Evolutionary conservation across 495 filamentous ascomycete genomes (phyloP).

Genomic region (Penicillium arizonense): DNA sequence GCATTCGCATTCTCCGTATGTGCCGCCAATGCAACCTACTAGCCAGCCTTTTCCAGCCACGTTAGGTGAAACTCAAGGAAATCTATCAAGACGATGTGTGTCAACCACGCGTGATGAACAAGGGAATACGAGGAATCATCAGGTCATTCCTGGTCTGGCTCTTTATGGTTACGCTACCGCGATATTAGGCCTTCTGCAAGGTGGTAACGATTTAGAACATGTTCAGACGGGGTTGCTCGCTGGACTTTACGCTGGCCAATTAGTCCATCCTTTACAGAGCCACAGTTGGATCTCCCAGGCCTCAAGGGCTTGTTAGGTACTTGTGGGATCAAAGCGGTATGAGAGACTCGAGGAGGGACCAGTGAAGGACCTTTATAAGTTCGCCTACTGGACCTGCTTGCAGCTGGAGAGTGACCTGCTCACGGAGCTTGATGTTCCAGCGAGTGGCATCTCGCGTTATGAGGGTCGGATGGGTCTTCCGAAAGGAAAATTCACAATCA

Average conservation of each 20-base stretch:
- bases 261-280: slow-evolving; percentile 85
- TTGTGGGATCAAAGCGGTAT: slow-evolving; percentile 62
- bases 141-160: slow-evolving; percentile 37
- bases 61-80: slow-evolving; percentile 8
- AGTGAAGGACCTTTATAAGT: slow-evolving; percentile 56
- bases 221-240: slow-evolving; percentile 86
- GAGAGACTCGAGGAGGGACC: slow-evolving; percentile 24
- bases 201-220: slow-evolving; percentile 73
- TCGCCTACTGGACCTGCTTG: no score
- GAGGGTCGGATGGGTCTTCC: slow-evolving; percentile 71
- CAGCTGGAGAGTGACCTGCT: no score
- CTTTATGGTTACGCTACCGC: slow-evolving; percentile 80
- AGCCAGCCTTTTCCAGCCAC: slow-evolving; percentile 21
- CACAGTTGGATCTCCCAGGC: slow-evolving; percentile 84
- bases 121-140: slow-evolving; percentile 60
- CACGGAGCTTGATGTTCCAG: no score
- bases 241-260: slow-evolving; percentile 82
- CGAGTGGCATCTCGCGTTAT: no score
- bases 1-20: slow-evolving; percentile 17
- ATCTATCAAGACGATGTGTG: slow-evolving; percentile 11
- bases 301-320: slow-evolving; percentile 69
- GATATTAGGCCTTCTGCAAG: slow-evolving; percentile 79
- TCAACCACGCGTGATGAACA: slow-evolving; percentile 7
- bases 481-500: slow-evolving; percentile 35
- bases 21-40: slow-evolving; percentile 8